Percentiles rank a stretch among this genome's conserved stretches.
phyloP scores from a whole-genome alignment of 2,329 filamentous ascomycete species.

The Grosmannia huntii region DNA sequence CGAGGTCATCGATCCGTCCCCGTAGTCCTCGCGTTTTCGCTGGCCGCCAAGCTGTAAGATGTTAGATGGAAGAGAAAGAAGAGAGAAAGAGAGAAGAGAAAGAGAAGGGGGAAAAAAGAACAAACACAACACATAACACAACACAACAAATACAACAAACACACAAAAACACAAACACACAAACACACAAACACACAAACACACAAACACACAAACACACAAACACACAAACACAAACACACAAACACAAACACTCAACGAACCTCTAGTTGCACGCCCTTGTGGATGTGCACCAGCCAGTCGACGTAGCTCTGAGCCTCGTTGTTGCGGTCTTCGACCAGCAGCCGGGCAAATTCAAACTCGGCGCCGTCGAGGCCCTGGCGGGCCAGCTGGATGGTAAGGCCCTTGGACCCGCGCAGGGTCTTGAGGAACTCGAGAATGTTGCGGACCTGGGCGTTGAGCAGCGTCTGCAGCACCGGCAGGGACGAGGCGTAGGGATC shows the following conservation, averaged over 20 bases:
- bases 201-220: too few species aligned
- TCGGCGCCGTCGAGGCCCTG: constrained; percentile 92
- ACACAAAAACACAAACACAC: not conserved
- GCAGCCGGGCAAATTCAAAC: constrained; percentile 83
- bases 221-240: too few species aligned
- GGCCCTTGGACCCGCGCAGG: constrained; percentile 71
- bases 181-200: constrained; percentile 4
- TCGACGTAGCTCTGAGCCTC: constrained; percentile 97
- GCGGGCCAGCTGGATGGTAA: constrained; percentile 79
- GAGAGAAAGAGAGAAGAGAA: too few species aligned
- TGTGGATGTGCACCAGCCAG: constrained; percentile 92
- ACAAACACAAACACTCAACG: not conserved
- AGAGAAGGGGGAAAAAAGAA: not conserved
- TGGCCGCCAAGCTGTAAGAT: constrained; percentile 48
- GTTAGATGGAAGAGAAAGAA: not conserved
- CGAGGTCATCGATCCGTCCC: constrained; percentile 33
- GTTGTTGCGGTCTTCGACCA: constrained; percentile 93
- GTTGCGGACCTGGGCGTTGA: constrained; percentile 92
- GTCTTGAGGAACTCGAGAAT: constrained; percentile 75
- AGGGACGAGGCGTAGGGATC: constrained; percentile 71
- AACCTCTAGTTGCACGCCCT: constrained; percentile 81
- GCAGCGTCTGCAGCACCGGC: constrained; percentile 76
- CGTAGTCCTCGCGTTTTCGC: constrained; percentile 53
- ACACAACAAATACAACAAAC: not conserved
- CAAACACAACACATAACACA: not conserved